Evolutionary conservation across 75 land plant genomes (phyloP), one percentile per base, ranked within the genome.

Genomic region (Gnetum montanum): DNA sequence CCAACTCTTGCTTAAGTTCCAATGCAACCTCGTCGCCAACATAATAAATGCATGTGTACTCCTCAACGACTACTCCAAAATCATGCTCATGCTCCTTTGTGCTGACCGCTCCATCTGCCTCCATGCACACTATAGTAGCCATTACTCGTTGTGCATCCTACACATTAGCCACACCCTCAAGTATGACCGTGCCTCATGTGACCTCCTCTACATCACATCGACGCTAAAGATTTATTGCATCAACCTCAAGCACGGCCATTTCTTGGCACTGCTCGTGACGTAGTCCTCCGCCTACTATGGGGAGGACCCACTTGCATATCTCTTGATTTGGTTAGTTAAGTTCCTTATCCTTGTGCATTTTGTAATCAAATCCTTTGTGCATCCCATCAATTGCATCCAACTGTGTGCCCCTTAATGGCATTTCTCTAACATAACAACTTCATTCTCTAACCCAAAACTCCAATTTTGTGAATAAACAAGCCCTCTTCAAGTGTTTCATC

Each of bases 41-140:
- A 86, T 95, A 37, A 69, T 95, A 30, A 66, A 95, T 62, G 90
- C 86, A 61, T 71, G 90, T 96, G 98, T 90, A 74, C 64, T 95
- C 37, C 67, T 63, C 38, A 85, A 90, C 57, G 99, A 95, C 61
- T 95, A 90, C 65, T 86, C 99, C 33, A 95, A 65, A 57, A n/a
- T n/a, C n/a, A n/a, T n/a, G n/a, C n/a, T 95, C 65, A 97, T 97
- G 38, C 90, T 95, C 68, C 78, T 95, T 3, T 95, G 97, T 68
- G 74, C 97, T 60, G 97, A 95, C 74, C 92, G 99, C 29, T 90
- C 99, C 56, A 62, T 95, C 29, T 60, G 71, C 61, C 64, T 95
- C 12, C 99, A 95, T 83, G 97, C 99, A 16, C 90, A 86, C 65
- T 86, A 93, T 70, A 97, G 99, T 57, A 86, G 88, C 49, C 87